Evolutionary conservation across 306 rosid species (phyloP), one percentile per base, ranked within the genome.

Genomic region (Alnus rubra): DNA sequence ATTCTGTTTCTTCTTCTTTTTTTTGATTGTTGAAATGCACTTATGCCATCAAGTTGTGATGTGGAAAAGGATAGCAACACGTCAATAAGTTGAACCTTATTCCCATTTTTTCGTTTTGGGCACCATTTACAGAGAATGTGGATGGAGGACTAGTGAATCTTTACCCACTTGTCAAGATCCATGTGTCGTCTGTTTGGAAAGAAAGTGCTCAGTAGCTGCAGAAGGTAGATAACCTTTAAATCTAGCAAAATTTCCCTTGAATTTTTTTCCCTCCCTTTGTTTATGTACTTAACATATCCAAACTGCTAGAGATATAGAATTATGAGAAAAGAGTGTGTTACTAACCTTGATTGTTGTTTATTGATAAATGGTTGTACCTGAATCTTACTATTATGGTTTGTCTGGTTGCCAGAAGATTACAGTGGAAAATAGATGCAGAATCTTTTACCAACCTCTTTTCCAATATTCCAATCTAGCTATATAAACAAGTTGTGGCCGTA

Each of bases 111-210:
- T 65, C 28, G 47, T 58, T 60, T 81, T 55, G 58, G 63, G 71
- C 79, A 59, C 55, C 70, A 67, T 64, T 84, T 77, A 76, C 92
- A 93, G 98, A 86, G 99, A 90, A 76, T 91, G 90, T 82, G 98
- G 99, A 72, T 95, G 99, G 99, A 84, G 85, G 82, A 79, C 87
- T 42, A 82, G n/a, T 75, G 96, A 88, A 53, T 77, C 90, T 74
- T 74, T 87, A 85, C 84, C 87, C 10, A n/a, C 88, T 60, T 88
- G 96, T 82, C 83, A 81, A 72, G 98, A 95, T 83, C 99, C 96
- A 48, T 95, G 99, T 59, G 95, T 92, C 33, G 99, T 95, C 69
- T 95, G 99, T 84, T 84, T 95, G 84, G 99, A 95, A 88, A 90
- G 98, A 80, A 85, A 86, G 75, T 95, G 99, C 78, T 84, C 90